Evolutionary conservation across 2,329 filamentous ascomycete species (phyloP), one percentile per base, ranked within the genome.

Genomic region (Furcasterigmium furcatum): DNA sequence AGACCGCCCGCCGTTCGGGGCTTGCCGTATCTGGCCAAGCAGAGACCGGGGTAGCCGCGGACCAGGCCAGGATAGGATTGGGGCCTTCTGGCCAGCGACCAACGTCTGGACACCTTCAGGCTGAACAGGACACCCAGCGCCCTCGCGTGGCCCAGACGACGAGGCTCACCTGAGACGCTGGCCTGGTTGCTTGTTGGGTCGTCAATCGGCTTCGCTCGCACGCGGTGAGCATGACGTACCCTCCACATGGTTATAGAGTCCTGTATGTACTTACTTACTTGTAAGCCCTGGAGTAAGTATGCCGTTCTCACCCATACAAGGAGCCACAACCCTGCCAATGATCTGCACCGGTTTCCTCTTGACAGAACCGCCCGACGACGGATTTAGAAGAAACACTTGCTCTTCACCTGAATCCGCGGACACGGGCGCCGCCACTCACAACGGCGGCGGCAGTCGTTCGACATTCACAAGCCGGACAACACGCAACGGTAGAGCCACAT

Each of bases 391-490:
- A 35, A 39, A 22, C 36, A 39, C 24, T 27, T 27, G 24, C 24
- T 27, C 24, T 25, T 49, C 52, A 54, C 53, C 53, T 55, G 53
- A 55, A 54, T 51, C 52, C 43, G 53, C 51, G 47, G 46, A 54
- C 41, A 46, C 44, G 50, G 52, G n/a, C n/a, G n/a, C n/a, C n/a
- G n/a, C n/a, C n/a, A n/a, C n/a, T n/a, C n/a, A n/a, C n/a, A n/a
- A n/a, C n/a, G n/a, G n/a, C n/a, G n/a, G n/a, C n/a, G n/a, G n/a
- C n/a, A n/a, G 60, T 19, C 24, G 24, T 27, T 27, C 24, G 24
- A 27, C 24, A n/a, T n/a, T n/a, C 24, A 12, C 24, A 12, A 27
- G 24, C 24, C 32, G 29, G 9, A 13, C 9, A 35, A 16, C 16
- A 16, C 32, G 32, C 16, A 35, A 35, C 32, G 12, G 9, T 35